Conservation (phyloP, 768 basidiomycete species). For the Austroboletus eburneus region DNA sequence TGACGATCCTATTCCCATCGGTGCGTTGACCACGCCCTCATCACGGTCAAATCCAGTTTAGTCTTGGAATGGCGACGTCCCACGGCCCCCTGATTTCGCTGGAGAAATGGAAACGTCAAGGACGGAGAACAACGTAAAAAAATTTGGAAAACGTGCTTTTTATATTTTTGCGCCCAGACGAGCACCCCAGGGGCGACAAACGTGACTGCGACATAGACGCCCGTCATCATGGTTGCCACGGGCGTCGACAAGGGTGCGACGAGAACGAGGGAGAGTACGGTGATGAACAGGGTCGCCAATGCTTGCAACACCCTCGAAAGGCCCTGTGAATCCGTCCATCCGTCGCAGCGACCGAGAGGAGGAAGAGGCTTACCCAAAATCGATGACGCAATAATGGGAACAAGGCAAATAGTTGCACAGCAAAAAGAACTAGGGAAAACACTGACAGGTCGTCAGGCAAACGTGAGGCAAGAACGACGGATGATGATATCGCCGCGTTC, state of each 20-base stretch:
- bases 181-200: constrained; percentile 71
- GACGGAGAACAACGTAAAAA: constrained; percentile 11
- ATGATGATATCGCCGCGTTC: constrained; percentile 90
- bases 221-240: constrained; percentile 49
- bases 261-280: constrained; percentile 47
- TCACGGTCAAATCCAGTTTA: constrained; percentile 40
- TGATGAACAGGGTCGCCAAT: constrained; percentile 50
- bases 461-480: constrained; percentile 90
- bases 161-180: constrained; percentile 84
- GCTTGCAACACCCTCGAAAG: constrained; percentile 45
- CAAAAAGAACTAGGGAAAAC: constrained; percentile 83
- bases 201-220: constrained; percentile 52
- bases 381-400: constrained; percentile 76
- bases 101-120: constrained; percentile 13
- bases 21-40: constrained; percentile 22
- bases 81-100: constrained; percentile 89
- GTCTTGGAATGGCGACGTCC: constrained; percentile 81
- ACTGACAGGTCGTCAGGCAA: constrained; percentile 79
- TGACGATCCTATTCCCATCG: constrained; percentile 28
- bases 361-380: constrained; percentile 49
- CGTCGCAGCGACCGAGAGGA: constrained; percentile 9
- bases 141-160: constrained; percentile 56
- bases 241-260: constrained; percentile 52
- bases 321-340: constrained; percentile 35
- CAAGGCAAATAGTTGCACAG: constrained; percentile 78